Evolutionary conservation across 1,139 yeast species (phyloP).

Genomic region (Meyerozyma athensensis): DNA sequence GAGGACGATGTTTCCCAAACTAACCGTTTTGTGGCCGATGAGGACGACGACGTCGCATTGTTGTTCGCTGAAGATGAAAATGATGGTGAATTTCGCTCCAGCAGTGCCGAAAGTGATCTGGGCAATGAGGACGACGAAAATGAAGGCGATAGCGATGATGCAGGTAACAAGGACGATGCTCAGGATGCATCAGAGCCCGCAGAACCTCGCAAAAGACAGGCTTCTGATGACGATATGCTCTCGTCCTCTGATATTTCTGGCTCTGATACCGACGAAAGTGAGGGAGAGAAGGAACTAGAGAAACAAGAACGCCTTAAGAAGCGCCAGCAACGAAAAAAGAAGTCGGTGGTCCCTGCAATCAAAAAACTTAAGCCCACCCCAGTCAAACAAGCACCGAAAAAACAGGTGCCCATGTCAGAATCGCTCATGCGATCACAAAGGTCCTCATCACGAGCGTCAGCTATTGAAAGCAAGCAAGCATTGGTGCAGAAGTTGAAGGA

Average conservation of each 20-base stretch:
- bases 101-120: conserved; percentile 26
- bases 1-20: conserved; percentile 49
- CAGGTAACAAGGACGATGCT: conserved; percentile 16
- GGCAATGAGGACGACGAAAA: conserved; percentile 14
- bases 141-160: conserved; percentile 27
- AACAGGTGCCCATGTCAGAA: conserved; percentile 35
- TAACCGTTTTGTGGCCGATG: conserved; percentile 39
- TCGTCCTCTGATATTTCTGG: conserved; percentile 51
- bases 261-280: conserved; percentile 54
- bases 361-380: conserved; percentile 27
- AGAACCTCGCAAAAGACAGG: conserved; percentile 11
- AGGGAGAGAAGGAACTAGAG: conserved; percentile 63
- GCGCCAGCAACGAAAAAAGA: conserved; percentile 34
- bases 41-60: conserved; percentile 69
- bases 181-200: conserved; percentile 18
- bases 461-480: conserved; percentile 73
- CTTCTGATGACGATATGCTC: conserved; percentile 31
- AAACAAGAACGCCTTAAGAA: conserved; percentile 43
- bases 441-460: conserved; percentile 74
- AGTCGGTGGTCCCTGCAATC: conserved; percentile 41
- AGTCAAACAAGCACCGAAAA: conserved; percentile 21
- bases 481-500: conserved; percentile 69
- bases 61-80: conserved; percentile 83
- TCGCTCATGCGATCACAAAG: conserved; percentile 52
- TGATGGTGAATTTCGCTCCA: conserved; percentile 59